Conservation (phyloP, 768 basidiomycete species). For the Agrocybe praecox region DNA sequence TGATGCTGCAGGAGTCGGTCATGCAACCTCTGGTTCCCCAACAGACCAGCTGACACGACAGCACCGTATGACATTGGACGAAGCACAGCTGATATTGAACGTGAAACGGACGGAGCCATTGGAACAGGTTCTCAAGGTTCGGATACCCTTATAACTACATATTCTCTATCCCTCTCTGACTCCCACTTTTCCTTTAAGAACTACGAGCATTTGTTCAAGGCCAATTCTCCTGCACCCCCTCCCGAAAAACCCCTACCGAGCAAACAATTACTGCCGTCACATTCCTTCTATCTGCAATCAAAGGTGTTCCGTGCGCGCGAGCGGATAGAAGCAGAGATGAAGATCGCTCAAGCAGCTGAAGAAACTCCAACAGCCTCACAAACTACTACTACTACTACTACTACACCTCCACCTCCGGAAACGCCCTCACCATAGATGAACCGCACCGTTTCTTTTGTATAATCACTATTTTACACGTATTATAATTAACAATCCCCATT, state of each 20-base stretch:
- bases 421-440: conserved; percentile 3
- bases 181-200: conserved; percentile 48
- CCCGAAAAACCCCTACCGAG: conserved; percentile 49
- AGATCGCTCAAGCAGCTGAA: conserved; percentile 27
- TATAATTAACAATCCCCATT: conserved; percentile 20
- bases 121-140: conserved; percentile 75
- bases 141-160: not conserved
- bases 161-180: not conserved
- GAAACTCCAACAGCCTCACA: conserved; percentile 8
- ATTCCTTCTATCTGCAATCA: conserved; percentile 94
- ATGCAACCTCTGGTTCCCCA: conserved; percentile 72
- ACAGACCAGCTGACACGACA: conserved; percentile 84
- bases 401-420: conserved; percentile 18
- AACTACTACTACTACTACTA: conserved; percentile 12
- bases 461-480: conserved; percentile 13
- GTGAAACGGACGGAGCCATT: conserved; percentile 71
- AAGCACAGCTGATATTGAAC: conserved; percentile 93
- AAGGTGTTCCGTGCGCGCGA: conserved; percentile 96
- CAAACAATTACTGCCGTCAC: conserved; percentile 43
- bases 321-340: conserved; percentile 88
- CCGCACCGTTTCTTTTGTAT: conserved; percentile 3
- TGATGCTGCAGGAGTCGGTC: conserved; percentile 73
- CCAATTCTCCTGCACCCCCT: conserved; percentile 74
- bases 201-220: conserved; percentile 92
- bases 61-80: conserved; percentile 92